A percentile compares a stretch with the other conserved stretches of the same genome.
Conservation (phyloP, 2,329 filamentous ascomycete species). For the Trichoderma koningii region DNA sequence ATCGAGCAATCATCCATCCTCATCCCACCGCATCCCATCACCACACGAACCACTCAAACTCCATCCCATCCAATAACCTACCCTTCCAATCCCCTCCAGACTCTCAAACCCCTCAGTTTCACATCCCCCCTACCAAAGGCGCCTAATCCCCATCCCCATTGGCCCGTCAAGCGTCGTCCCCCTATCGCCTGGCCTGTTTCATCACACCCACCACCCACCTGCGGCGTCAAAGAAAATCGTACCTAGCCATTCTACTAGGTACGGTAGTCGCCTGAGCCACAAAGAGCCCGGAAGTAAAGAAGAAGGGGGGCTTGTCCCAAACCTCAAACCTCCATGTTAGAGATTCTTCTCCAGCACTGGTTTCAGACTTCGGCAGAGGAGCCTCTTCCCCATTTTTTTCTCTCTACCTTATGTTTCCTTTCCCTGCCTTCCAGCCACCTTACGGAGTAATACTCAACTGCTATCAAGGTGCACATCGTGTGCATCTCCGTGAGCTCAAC, state of each 20-base stretch:
- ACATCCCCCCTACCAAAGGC: conserved; percentile 5
- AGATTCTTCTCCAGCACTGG: conserved; percentile 14
- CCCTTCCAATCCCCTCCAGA: background rate
- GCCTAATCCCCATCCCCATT: conserved; percentile 24
- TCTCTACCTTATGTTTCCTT: too few species aligned
- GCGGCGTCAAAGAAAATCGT: background rate
- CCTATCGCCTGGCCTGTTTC: conserved; percentile 21
- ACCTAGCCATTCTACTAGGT: background rate
- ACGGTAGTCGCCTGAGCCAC: too few species aligned
- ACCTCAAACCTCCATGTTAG: conserved; percentile 23
- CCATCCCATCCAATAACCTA: too few species aligned
- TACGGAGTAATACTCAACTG: too few species aligned
- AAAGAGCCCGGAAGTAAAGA: background rate
- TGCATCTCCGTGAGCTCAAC: too few species aligned
- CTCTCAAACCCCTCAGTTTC: background rate
- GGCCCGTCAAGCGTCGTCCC: conserved; percentile 21
- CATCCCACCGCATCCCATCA: too few species aligned
- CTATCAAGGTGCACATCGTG: too few species aligned
- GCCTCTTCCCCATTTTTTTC: background rate
- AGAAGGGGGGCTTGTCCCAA: background rate
- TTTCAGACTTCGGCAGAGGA: background rate
- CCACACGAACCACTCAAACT: too few species aligned
- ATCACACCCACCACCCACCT: conserved; percentile 6
- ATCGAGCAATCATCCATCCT: too few species aligned
- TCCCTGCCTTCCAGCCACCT: background rate